A percentile compares a stretch with the other conserved stretches of the same genome.
Conservation (phyloP, 2,329 filamentous ascomycete genomes). For the Penicillium sp. region DNA sequence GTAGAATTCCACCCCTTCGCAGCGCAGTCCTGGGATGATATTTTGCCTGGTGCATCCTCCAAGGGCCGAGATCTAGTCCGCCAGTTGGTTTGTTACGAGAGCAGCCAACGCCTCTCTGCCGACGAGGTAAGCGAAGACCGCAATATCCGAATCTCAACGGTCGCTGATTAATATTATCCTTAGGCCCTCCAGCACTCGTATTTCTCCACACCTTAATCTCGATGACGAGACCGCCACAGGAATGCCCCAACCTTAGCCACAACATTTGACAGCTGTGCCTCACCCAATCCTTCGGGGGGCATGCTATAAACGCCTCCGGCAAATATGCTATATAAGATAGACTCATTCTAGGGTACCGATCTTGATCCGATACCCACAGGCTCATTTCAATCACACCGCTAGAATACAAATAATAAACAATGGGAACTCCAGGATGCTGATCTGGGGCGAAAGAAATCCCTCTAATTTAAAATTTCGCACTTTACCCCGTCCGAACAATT, state of each 20-base stretch:
- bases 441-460: neutral
- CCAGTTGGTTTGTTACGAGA: constrained; percentile 71
- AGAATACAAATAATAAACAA: neutral
- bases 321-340: neutral
- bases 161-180: constrained; percentile 13
- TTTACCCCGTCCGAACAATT: constrained; percentile 6
- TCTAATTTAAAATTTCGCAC: neutral
- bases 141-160: neutral
- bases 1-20: constrained; percentile 76
- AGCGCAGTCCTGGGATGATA: constrained; percentile 63
- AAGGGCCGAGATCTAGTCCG: constrained; percentile 65
- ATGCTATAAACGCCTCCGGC: neutral
- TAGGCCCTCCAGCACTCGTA: constrained; percentile 43
- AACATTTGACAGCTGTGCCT: neutral
- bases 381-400: neutral
- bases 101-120: constrained; percentile 64
- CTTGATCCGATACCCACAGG: neutral
- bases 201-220: constrained; percentile 26
- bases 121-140: constrained; percentile 51
- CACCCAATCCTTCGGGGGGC: neutral
- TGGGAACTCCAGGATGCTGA: neutral
- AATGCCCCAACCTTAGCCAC: constrained; percentile 5
- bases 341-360: neutral
- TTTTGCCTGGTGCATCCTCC: constrained; percentile 63
- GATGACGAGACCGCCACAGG: constrained; percentile 8